Evolutionary conservation across 495 filamentous ascomycete species (phyloP).

Genomic region (Talaromyces proteolyticus): DNA sequence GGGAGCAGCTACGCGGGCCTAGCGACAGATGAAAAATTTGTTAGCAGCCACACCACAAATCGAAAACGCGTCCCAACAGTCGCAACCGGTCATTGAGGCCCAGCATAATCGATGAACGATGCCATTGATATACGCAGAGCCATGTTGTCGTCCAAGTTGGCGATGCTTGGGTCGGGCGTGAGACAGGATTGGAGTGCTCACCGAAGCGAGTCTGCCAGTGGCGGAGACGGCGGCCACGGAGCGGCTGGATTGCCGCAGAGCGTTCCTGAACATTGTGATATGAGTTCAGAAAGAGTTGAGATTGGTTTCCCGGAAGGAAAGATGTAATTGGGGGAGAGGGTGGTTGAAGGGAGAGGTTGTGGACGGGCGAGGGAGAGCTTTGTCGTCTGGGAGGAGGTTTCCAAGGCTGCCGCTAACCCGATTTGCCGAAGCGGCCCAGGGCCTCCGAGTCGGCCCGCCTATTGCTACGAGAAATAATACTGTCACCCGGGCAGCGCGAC

Average conservation of each 20-base stretch:
- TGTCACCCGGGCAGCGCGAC: too few relatives aligned
- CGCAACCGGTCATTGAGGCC: slow-evolving; percentile 16
- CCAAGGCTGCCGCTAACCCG: slow-evolving; percentile 40
- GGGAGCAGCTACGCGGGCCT: slow-evolving; percentile 85
- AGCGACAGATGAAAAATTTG: slow-evolving; percentile 37
- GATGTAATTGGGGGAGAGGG: slow-evolving; percentile 42
- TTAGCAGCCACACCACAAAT: slow-evolving; percentile 24
- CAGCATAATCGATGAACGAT: slow-evolving; percentile 22
- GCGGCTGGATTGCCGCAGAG: slow-evolving; percentile 91
- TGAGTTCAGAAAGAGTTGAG: slow-evolving; percentile 45
- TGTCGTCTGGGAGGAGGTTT: slow-evolving; percentile 46
- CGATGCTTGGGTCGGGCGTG: slow-evolving; percentile 20
- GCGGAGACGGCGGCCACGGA: slow-evolving; percentile 89
- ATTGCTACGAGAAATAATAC: slow-evolving; percentile 1
- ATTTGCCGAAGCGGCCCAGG: slow-evolving; percentile 31
- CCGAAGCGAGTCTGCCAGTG: slow-evolving; percentile 80
- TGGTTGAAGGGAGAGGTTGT: slow-evolving; percentile 35
- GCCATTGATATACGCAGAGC: slow-evolving; percentile 34
- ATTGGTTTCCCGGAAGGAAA: slow-evolving; percentile 44
- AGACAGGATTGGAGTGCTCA: slow-evolving; percentile 55
- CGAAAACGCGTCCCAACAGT: slow-evolving; percentile 24
- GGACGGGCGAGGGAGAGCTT: slow-evolving; percentile 51
- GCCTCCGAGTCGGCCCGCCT: slow-evolving; percentile 44
- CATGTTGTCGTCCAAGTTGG: slow-evolving; percentile 23
- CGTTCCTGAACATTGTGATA: slow-evolving; percentile 91